Percentiles rank a stretch among this genome's conserved stretches.
These are phyloP conservation scores for Nitzschia putrida DNA, from an alignment of 108 stramenopile species.

Conservation along the genomic window DNA sequence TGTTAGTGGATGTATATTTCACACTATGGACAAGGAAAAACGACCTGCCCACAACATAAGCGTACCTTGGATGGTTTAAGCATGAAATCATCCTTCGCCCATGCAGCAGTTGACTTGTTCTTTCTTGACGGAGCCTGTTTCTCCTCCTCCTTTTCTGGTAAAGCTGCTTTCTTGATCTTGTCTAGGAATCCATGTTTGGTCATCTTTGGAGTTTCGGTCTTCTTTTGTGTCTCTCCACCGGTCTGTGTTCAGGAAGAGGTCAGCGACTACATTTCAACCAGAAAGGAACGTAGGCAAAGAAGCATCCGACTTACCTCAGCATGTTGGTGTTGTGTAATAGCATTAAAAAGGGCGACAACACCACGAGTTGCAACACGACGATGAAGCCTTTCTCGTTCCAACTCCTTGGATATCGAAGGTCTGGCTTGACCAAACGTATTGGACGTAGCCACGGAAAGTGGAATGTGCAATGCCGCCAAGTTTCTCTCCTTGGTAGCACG, in stretches of 20 bases:
- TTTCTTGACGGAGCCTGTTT: slow-evolving; percentile 2
- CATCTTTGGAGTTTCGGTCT: slow-evolving; percentile 45
- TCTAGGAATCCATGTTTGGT: slow-evolving; percentile 84
- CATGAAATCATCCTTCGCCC: slow-evolving; percentile 86
- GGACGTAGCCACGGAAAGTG: slow-evolving; percentile 67
- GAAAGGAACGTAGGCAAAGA: not conserved
- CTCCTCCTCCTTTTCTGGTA: slow-evolving; percentile 7
- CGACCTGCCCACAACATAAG: too few species aligned
- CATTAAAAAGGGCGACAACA: slow-evolving; percentile 89
- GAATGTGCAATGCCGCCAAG: slow-evolving; percentile 73
- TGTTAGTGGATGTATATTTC: too few species aligned
- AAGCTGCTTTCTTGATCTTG: slow-evolving; percentile 68
- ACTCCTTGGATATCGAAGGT: slow-evolving; percentile 57
- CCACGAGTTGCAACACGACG: slow-evolving; percentile 86
- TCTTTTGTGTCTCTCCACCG: slow-evolving; percentile 9
- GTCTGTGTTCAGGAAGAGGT: not conserved
- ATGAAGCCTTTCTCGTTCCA: slow-evolving; percentile 80
- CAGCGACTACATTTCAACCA: too few species aligned
- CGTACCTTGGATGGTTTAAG: slow-evolving; percentile 63
- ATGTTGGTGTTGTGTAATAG: slow-evolving; percentile 81
- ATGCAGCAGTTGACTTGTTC: slow-evolving; percentile 36
- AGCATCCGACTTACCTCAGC: not conserved
- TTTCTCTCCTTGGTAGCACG: slow-evolving; percentile 59
- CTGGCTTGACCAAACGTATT: slow-evolving; percentile 24
- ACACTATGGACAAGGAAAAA: too few species aligned